Evolutionary conservation across 495 filamentous ascomycete genomes (phyloP).

Genomic region (Trichoderma asperelloides): DNA sequence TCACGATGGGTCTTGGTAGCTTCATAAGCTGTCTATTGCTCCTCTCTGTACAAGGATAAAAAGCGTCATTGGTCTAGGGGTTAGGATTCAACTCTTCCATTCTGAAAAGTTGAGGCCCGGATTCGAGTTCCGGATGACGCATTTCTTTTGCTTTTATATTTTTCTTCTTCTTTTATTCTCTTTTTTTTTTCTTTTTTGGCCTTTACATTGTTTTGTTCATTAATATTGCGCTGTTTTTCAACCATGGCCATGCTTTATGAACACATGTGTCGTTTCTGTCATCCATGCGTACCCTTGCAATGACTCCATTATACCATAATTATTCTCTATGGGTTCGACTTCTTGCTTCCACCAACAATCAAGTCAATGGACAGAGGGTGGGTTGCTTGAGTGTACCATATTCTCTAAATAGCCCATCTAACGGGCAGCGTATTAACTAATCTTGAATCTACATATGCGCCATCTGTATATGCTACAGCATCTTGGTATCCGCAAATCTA

Average conservation of each 20-base stretch:
- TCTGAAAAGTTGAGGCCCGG: constrained; percentile 8
- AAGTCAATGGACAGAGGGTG: too few species aligned
- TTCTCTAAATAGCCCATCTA: too few species aligned
- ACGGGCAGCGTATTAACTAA: too few species aligned
- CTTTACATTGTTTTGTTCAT: not conserved
- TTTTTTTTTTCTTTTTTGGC: constrained; percentile 3
- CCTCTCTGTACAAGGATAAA: not conserved
- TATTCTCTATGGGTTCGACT: too few species aligned
- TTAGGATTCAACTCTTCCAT: constrained; percentile 9
- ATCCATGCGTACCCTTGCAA: too few species aligned
- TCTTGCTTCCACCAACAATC: too few species aligned
- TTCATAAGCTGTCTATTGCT: not conserved
- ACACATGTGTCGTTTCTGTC: too few species aligned
- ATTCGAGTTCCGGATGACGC: constrained; percentile 8
- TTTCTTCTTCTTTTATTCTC: not conserved
- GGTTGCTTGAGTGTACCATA: too few species aligned
- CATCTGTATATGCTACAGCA: too few species aligned
- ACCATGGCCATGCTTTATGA: not conserved
- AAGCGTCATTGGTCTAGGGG: constrained; percentile 6
- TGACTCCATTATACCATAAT: too few species aligned
- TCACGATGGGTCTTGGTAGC: not conserved
- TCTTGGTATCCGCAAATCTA: too few species aligned
- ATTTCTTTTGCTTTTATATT: not conserved
- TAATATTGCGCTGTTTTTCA: not conserved
- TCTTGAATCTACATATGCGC: too few species aligned